Conservation (phyloP, 371 early-diverging fungal genomes). For the Syncephalastrum contaminatum region DNA sequence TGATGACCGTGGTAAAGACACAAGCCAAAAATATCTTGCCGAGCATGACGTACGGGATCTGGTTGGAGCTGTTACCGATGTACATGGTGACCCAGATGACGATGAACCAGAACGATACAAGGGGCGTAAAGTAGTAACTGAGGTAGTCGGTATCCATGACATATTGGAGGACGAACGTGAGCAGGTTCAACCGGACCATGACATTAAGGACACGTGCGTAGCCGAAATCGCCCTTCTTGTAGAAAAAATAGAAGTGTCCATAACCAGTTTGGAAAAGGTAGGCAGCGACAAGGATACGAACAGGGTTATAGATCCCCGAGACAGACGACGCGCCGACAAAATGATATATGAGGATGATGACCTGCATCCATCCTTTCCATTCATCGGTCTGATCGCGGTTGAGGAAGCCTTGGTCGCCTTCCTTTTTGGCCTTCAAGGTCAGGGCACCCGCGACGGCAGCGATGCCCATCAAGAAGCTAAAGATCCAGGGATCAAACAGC, state of each 20-base stretch:
- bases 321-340: constrained; percentile 64
- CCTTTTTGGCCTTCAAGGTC: constrained; percentile 37
- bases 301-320: constrained; percentile 66
- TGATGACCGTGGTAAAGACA: constrained; percentile 33
- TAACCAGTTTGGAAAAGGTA: constrained; percentile 83
- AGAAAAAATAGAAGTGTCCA: constrained; percentile 73
- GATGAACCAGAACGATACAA: constrained; percentile 74
- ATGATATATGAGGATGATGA: constrained; percentile 73
- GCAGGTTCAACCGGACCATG: constrained; percentile 68
- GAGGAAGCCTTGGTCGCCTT: constrained; percentile 57
- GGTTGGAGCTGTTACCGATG: constrained; percentile 43
- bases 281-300: constrained; percentile 71
- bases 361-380: constrained; percentile 90
- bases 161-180: constrained; percentile 65
- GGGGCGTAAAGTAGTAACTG: constrained; percentile 79
- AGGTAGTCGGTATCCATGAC: constrained; percentile 69
- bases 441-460: constrained; percentile 41
- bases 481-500: constrained; percentile 41
- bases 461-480: constrained; percentile 39
- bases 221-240: constrained; percentile 69
- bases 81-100: constrained; percentile 72
- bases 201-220: constrained; percentile 57
- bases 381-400: constrained; percentile 79
- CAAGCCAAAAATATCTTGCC: constrained; percentile 49
- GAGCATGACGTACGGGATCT: constrained; percentile 42